Evolutionary conservation across 2,329 filamentous ascomycete species (phyloP).

Genomic region (Aspergillus japonicus): DNA sequence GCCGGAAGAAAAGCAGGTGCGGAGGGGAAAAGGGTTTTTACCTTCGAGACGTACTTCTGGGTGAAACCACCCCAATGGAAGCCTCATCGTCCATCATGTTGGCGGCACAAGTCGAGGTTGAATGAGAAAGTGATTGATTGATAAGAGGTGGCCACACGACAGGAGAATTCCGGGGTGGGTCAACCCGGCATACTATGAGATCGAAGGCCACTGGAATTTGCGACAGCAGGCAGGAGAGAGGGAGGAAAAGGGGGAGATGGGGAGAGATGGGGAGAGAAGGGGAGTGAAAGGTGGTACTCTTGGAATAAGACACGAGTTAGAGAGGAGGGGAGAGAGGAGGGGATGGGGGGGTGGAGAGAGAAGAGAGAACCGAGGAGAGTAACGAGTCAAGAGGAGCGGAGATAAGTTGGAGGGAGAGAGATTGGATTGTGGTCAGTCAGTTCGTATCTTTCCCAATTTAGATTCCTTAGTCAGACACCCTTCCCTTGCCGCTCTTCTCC

Average conservation of each 20-base stretch:
- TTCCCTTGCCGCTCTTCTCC: background rate
- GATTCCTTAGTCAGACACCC: background rate
- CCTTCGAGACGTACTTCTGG: constrained; percentile 31
- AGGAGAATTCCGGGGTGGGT: constrained; percentile 12
- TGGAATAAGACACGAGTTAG: background rate
- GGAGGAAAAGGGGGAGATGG: background rate
- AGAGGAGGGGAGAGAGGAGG: background rate
- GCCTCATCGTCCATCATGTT: constrained; percentile 36
- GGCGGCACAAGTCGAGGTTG: background rate
- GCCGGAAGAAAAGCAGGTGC: background rate
- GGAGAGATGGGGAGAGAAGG: background rate
- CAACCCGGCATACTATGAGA: constrained; percentile 25
- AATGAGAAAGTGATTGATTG: constrained; percentile 15
- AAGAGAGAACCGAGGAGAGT: background rate
- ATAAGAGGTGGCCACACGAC: constrained; percentile 18
- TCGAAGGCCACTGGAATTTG: constrained; percentile 24
- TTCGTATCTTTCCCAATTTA: background rate
- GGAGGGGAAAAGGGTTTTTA: constrained; percentile 13
- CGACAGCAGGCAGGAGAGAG: constrained; percentile 17
- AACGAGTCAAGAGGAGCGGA: background rate
- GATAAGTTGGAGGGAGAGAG: constrained; percentile 9
- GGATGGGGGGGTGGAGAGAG: background rate
- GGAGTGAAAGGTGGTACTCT: background rate
- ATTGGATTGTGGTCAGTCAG: too few species aligned
- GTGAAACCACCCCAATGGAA: constrained; percentile 26